Percentiles rank a stretch among this genome's conserved stretches.
phyloP scores from a whole-genome alignment of 2,329 filamentous ascomycete genomes.

The Monosporascus sp. region DNA sequence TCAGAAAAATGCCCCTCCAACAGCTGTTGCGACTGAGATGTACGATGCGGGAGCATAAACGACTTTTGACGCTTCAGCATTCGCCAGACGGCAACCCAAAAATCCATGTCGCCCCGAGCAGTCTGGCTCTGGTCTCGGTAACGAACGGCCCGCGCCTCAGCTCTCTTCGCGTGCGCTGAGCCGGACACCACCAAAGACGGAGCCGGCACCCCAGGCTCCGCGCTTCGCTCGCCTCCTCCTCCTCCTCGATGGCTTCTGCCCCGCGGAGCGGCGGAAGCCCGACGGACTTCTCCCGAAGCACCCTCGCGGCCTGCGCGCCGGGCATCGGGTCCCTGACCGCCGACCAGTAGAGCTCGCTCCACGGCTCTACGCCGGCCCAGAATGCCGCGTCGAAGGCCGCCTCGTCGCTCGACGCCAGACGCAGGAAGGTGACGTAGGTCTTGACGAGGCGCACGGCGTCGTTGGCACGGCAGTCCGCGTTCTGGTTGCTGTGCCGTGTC shows the following conservation, averaged over 20 bases:
- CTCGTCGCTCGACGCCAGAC: slow-evolving; percentile 12
- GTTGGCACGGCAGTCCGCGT: slow-evolving; percentile 27
- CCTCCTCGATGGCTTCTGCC: no score
- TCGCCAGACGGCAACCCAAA: no score
- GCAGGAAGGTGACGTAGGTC: slow-evolving; percentile 26
- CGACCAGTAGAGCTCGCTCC: background rate
- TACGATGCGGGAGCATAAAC: no score
- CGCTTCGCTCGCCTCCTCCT: no score
- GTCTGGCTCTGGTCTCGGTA: background rate
- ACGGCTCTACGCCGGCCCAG: background rate
- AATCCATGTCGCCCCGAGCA: background rate
- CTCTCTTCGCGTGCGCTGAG: background rate
- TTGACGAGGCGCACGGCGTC: slow-evolving; percentile 27
- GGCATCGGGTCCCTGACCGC: background rate
- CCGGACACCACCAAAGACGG: background rate
- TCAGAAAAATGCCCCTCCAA: no score
- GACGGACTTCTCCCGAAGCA: background rate
- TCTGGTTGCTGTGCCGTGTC: slow-evolving; percentile 23
- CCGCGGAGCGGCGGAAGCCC: background rate
- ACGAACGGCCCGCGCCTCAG: background rate
- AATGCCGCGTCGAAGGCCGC: slow-evolving; percentile 21
- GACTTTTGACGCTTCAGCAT: no score
- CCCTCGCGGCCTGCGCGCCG: background rate
- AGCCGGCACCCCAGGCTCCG: no score
- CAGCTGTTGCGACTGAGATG: no score